Evolutionary conservation across 2,329 filamentous ascomycete species (phyloP).

Genomic region (Penicillium sp.): DNA sequence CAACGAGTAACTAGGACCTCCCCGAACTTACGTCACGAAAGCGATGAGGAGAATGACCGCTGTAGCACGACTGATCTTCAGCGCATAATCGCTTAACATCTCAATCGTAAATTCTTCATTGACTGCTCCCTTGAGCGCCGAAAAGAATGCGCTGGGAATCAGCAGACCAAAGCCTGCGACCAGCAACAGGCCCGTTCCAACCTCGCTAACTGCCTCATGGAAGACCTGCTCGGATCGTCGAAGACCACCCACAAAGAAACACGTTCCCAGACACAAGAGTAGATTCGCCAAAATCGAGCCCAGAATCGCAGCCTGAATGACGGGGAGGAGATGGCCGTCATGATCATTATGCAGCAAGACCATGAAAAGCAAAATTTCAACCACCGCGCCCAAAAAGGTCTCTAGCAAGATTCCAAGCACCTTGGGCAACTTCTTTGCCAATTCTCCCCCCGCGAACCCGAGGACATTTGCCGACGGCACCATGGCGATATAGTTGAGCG

Average conservation of each 20-base stretch:
- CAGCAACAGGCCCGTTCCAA: constrained; percentile 74
- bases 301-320: constrained; percentile 81
- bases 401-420: constrained; percentile 59
- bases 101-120: constrained; percentile 36
- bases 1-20: background rate
- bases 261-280: constrained; percentile 76
- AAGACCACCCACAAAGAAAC: constrained; percentile 77
- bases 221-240: constrained; percentile 69
- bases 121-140: constrained; percentile 49
- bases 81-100: constrained; percentile 56
- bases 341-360: constrained; percentile 65
- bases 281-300: constrained; percentile 83
- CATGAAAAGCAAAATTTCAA: constrained; percentile 84
- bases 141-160: constrained; percentile 53
- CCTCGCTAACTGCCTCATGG: constrained; percentile 75
- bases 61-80: constrained; percentile 71
- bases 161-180: constrained; percentile 67
- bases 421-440: constrained; percentile 75
- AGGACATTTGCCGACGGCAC: constrained; percentile 75
- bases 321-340: constrained; percentile 56
- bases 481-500: constrained; percentile 75
- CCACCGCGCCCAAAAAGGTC: constrained; percentile 68
- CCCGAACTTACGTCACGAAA: constrained; percentile 62
- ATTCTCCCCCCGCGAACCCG: constrained; percentile 72
- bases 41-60: constrained; percentile 71